Evolutionary conservation across 2,329 filamentous ascomycete species (phyloP).

Genomic region (Mycogone perniciosa): DNA sequence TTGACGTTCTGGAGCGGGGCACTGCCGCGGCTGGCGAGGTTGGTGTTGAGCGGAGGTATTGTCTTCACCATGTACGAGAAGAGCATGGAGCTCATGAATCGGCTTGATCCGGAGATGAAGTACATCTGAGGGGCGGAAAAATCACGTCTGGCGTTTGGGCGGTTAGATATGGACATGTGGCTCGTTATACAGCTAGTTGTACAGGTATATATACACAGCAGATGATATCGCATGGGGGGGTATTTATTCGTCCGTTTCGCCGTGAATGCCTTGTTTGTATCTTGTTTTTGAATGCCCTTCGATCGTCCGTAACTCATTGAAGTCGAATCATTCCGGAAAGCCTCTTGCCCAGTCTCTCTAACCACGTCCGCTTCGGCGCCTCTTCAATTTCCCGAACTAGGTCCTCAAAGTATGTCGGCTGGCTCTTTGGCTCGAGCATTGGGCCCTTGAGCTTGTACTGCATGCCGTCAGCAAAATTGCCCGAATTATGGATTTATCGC

Average conservation of each 20-base stretch:
- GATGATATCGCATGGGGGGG: constrained; percentile 15
- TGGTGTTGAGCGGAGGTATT: constrained; percentile 90
- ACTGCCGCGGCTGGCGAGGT: constrained; percentile 71
- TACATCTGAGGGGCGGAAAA: constrained; percentile 54
- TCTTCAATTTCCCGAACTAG: constrained; percentile 57
- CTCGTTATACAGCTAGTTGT: constrained; percentile 9
- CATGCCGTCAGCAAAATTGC: constrained; percentile 9
- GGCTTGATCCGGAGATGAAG: constrained; percentile 71
- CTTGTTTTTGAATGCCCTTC: neutral
- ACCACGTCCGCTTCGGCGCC: constrained; percentile 51
- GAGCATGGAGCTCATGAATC: constrained; percentile 80
- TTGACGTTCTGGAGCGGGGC: constrained; percentile 93
- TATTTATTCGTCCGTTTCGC: constrained; percentile 28
- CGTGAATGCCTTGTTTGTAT: neutral
- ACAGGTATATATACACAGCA: constrained; percentile 18
- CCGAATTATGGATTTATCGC: neutral
- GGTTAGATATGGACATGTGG: constrained; percentile 5
- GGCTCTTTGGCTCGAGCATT: constrained; percentile 52
- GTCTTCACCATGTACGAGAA: constrained; percentile 99
- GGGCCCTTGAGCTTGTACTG: constrained; percentile 39
- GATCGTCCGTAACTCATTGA: constrained; percentile 31
- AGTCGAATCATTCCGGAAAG: constrained; percentile 55
- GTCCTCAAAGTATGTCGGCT: constrained; percentile 58
- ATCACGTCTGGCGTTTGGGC: constrained; percentile 11
- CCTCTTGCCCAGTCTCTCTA: constrained; percentile 46